Conservation (phyloP, 768 basidiomycete genomes). For the Tephrocybe rancida region DNA sequence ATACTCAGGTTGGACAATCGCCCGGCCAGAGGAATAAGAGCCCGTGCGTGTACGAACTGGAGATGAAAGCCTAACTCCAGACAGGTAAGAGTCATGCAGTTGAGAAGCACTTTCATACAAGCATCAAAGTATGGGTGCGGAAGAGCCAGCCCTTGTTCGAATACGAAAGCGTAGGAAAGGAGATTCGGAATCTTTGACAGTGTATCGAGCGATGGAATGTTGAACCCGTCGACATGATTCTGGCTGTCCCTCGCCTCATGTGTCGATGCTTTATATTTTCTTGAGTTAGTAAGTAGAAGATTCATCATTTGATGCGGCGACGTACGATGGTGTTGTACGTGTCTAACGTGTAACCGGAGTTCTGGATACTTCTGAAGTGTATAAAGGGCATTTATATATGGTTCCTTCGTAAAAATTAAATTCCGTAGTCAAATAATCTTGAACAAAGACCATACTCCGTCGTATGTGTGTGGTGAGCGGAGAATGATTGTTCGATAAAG, state of each 20-base stretch:
- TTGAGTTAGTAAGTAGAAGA: neutral
- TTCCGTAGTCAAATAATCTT: too few relatives aligned
- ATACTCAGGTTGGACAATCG: conserved; percentile 1
- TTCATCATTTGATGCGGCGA: neutral
- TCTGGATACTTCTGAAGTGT: conserved; percentile 2
- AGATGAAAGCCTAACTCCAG: neutral
- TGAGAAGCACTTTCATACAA: neutral
- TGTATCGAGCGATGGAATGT: neutral
- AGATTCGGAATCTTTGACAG: neutral
- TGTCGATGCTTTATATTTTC: neutral
- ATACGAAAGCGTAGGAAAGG: neutral
- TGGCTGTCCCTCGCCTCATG: neutral
- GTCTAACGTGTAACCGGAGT: neutral
- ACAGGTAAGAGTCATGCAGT: neutral
- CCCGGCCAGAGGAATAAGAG: neutral
- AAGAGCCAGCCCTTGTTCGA: neutral
- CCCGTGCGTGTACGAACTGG: neutral
- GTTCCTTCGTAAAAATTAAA: neutral
- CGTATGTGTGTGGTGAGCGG: conserved; percentile 3
- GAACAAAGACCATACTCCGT: neutral
- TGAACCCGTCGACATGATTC: neutral
- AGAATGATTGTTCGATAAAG: conserved; percentile 4
- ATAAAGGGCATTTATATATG: conserved; percentile 2
- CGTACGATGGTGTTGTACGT: conserved; percentile 7
- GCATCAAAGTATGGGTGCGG: neutral